Percentiles rank a stretch among this genome's conserved stretches.
These are phyloP conservation scores for Ustilago loliicola DNA, from an alignment of 1,284 basidiomycete genomes.

Conservation along the genomic window DNA sequence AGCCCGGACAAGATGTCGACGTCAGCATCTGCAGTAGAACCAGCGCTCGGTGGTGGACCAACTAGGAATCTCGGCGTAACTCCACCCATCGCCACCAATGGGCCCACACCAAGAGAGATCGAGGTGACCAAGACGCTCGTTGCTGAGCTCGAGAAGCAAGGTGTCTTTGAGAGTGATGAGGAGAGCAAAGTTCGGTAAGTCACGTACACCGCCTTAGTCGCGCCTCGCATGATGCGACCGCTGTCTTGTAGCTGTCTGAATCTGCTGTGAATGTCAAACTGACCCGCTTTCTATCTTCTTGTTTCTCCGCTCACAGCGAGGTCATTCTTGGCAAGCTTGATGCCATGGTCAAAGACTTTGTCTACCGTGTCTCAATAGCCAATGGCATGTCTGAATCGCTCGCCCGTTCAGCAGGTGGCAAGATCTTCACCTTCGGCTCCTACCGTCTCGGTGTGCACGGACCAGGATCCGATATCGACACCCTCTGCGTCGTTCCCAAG, in stretches of 20 bases:
- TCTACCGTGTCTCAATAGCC: constrained; percentile 83
- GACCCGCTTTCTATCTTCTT: background rate
- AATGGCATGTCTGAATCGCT: constrained; percentile 87
- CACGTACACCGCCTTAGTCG: background rate
- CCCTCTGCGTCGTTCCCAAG: constrained; percentile 96
- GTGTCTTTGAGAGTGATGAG: constrained; percentile 89
- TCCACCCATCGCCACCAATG: constrained; percentile 82
- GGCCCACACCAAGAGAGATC: constrained; percentile 66
- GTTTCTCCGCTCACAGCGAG: constrained; percentile 77
- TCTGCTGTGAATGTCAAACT: background rate
- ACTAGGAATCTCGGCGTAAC: constrained; percentile 75
- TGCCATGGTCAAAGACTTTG: constrained; percentile 92
- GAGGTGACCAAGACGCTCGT: constrained; percentile 83
- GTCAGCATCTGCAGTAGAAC: constrained; percentile 50
- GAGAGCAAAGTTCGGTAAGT: constrained; percentile 89
- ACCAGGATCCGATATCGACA: constrained; percentile 97
- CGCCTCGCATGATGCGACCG: background rate
- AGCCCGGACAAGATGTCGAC: constrained; percentile 33
- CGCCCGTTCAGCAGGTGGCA: constrained; percentile 89
- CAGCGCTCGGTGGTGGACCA: constrained; percentile 52
- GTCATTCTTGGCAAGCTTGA: constrained; percentile 90
- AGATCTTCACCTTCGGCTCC: constrained; percentile 98
- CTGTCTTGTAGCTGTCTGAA: background rate
- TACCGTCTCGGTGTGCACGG: constrained; percentile 88
- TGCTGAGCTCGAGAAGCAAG: constrained; percentile 87